phyloP scores from a whole-genome alignment of 768 basidiomycete genomes.

The Hygrophorus russula region DNA sequence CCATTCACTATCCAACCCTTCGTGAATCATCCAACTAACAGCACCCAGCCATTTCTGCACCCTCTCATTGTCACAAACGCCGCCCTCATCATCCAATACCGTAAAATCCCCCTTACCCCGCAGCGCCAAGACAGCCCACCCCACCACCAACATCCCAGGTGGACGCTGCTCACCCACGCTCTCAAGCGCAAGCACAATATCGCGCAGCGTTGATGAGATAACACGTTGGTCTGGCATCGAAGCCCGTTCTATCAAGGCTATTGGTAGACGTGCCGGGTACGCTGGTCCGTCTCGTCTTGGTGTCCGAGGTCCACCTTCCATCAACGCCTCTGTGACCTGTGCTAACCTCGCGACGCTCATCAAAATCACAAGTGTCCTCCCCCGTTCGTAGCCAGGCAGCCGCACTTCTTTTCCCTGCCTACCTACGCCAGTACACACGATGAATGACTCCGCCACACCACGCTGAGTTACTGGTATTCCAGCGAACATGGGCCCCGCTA shows the following conservation, averaged over 20 bases:
- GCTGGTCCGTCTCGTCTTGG: slow-evolving; percentile 27
- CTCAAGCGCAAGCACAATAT: slow-evolving; percentile 62
- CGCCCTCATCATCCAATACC: slow-evolving; percentile 43
- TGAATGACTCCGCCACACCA: slow-evolving; percentile 82
- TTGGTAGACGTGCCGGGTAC: slow-evolving; percentile 72
- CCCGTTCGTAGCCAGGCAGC: slow-evolving; percentile 81
- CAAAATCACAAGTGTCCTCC: slow-evolving; percentile 71
- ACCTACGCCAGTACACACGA: slow-evolving; percentile 92
- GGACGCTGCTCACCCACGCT: slow-evolving; percentile 78
- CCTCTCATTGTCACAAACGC: slow-evolving; percentile 31
- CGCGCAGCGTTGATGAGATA: slow-evolving; percentile 62
- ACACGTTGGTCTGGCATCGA: slow-evolving; percentile 89
- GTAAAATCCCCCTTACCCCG: slow-evolving; percentile 60
- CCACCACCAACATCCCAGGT: slow-evolving; percentile 93
- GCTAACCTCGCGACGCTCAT: slow-evolving; percentile 91
- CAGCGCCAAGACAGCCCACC: slow-evolving; percentile 80
- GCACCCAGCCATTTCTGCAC: slow-evolving; percentile 53
- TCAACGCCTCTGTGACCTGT: slow-evolving; percentile 58
- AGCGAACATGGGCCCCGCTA: slow-evolving; percentile 84
- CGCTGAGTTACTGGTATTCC: slow-evolving; percentile 93
- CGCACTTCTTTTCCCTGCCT: slow-evolving; percentile 70
- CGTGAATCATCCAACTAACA: slow-evolving; percentile 48
- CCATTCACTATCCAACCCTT: slow-evolving; percentile 13
- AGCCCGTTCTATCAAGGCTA: slow-evolving; percentile 92
- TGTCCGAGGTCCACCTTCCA: slow-evolving; percentile 8